phyloP scores from a whole-genome alignment of 352 stramenopile species.

The Globisporangium spiculum region DNA sequence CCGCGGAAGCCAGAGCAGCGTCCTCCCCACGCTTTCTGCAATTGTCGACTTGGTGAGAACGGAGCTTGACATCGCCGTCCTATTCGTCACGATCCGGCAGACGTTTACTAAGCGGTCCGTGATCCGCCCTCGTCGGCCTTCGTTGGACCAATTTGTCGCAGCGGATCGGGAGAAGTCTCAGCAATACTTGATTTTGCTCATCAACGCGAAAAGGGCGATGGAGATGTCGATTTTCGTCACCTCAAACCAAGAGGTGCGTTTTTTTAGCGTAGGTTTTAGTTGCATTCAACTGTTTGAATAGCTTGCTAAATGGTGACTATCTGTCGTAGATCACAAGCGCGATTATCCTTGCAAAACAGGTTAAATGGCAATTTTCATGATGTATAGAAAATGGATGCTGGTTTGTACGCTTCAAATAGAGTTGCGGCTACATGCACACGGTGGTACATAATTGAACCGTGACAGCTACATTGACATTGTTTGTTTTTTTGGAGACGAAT shows the following conservation, averaged over 20 bases:
- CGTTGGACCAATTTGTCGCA: background rate
- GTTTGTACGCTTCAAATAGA: background rate
- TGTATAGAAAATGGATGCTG: background rate
- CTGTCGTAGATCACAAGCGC: background rate
- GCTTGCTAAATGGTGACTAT: too few relatives aligned
- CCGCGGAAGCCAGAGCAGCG: background rate
- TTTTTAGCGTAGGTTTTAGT: too few relatives aligned
- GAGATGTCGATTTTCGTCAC: too few relatives aligned
- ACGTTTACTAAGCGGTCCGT: background rate
- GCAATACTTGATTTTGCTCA: background rate
- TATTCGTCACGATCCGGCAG: background rate
- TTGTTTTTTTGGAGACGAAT: too few relatives aligned
- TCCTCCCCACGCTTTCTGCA: background rate
- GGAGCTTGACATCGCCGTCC: background rate
- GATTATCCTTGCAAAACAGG: background rate
- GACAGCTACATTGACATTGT: too few relatives aligned
- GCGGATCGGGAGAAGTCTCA: background rate
- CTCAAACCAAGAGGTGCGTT: background rate
- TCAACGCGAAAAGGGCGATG: too few relatives aligned
- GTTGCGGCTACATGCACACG: background rate
- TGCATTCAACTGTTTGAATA: too few relatives aligned
- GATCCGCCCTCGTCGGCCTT: background rate
- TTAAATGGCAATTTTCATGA: too few relatives aligned
- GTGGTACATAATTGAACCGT: too few relatives aligned
- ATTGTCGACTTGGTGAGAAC: background rate